Evolutionary conservation across 192 early-diverging fungal species (phyloP), one percentile per base, ranked within the genome.

Genomic region (Diversispora eburnea): DNA sequence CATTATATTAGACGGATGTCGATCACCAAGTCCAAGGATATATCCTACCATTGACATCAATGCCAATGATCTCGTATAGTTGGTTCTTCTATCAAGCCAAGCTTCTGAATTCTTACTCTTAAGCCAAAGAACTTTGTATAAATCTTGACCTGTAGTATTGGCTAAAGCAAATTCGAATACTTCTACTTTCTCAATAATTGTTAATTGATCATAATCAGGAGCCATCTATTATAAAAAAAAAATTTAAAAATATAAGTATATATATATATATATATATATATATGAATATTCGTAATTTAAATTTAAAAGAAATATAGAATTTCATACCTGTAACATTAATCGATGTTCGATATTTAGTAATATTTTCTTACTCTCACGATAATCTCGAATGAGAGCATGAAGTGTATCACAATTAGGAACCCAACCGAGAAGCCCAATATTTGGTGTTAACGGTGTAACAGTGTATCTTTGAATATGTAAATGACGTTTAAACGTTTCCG

Each of bases 41-140:
- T 99, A 99, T 8, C 97, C 97, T 8, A 95, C 95, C 91, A 99
- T 98, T 0, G 97, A 99, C 95, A 97, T 99, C 10, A 94, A 90
- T 5, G 95, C 97, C 68, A 99, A 83, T 5, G 94, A 95, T 60
- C 97, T 77, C 2, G 96, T 98, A 78, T 97, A 99, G 74, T 93
- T 98, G 5, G 95, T 99, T 25, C 97, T 85, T 22, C 94, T 82
- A 76, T 97, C 95, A 46, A 98, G 77, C 97, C 97, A 99, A 6
- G 91, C 88, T 82, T 99, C 97, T 2, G 97, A 97, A 72, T 95
- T 96, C 48, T 91, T 90, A 79, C 92, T 94, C 86, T 94, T 96
- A 66, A 95, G 83, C 97, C 97, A 99, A 58, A 98, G 75, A 0
- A 95, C 90, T 63, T 91, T 90, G 79, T 94, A 94, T 70, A 99